Evolutionary conservation across 1,139 yeast species (phyloP), one percentile per base, ranked within the genome.

Genomic region (Ogataea hybrid): DNA sequence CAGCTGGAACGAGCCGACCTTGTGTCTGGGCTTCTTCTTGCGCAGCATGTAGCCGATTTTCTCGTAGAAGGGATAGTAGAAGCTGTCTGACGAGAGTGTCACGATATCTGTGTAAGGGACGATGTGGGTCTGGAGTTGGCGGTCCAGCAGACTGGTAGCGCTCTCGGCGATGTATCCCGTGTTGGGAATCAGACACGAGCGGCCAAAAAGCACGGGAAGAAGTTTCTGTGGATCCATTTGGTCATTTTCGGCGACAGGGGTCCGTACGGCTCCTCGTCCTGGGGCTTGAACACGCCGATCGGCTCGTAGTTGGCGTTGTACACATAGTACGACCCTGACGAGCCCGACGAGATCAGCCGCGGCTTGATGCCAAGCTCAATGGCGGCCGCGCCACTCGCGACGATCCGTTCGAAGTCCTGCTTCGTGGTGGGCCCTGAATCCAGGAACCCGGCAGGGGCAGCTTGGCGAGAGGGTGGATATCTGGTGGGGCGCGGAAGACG

Each of bases 221-320:
- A 71, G 23, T 83, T 84, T 47, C 90, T 63, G 57, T 84, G 90
- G 7, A 82, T 59, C 90, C 90, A 84, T 62, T 84, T 84, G 2
- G 86, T 77, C 89, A 90, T 81, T 58, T 84, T 84, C 0, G 90
- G 90, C 5, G 85, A 79, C 41, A 84, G 57, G 0, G 89, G 87
- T 0, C 90, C 92, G 56, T 84, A 84, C 0, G 90, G 92, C 52
- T 84, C 90, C 60, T 84, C 92, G 60, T 83, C 88, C 56, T 82
- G 82, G 6, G 92, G 92, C 57, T 84, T 84, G 67, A 84, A 84
- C 3, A 84, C 81, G 0, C 83, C 90, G 5, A 72, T 73, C 7
- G 63, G 58, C 32, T 61, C 57, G 23, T 63, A 61, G 2, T 54
- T 41, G 2, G 64, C 48, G 39, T 69, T 66, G 43, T 67, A 70